phyloP scores from a whole-genome alignment of 768 basidiomycete species.

The Saitozyma podzolica region DNA sequence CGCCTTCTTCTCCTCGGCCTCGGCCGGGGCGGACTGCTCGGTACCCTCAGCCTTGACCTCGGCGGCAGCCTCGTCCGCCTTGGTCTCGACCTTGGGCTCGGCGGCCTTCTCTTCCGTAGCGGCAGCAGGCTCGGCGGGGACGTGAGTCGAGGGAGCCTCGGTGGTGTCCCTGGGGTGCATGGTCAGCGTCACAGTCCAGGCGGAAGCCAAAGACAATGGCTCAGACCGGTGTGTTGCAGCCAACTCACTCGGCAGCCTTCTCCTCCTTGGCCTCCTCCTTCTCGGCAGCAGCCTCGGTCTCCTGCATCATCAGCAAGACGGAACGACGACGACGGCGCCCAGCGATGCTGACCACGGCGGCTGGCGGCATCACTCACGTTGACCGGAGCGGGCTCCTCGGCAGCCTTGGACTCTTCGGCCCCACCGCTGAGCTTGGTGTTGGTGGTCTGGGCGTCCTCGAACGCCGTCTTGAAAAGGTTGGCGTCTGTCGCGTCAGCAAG shows the following conservation, averaged over 20 bases:
- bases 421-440: slow-evolving; percentile 27
- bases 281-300: slow-evolving; percentile 30
- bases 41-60: slow-evolving; percentile 24
- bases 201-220: neutral
- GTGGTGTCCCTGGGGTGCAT: slow-evolving; percentile 15
- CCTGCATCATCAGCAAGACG: slow-evolving; percentile 15
- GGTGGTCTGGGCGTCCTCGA: slow-evolving; percentile 74
- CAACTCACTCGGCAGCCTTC: slow-evolving; percentile 32
- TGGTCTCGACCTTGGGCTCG: slow-evolving; percentile 33
- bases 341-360: neutral
- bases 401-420: slow-evolving; percentile 11
- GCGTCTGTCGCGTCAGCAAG: slow-evolving; percentile 61
- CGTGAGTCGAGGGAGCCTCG: slow-evolving; percentile 38
- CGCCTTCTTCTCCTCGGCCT: slow-evolving; percentile 38
- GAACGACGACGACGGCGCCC: neutral
- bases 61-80: slow-evolving; percentile 21
- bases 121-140: slow-evolving; percentile 28
- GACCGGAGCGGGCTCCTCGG: slow-evolving; percentile 19
- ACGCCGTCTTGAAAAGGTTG: slow-evolving; percentile 79
- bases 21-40: slow-evolving; percentile 30
- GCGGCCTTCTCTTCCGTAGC: slow-evolving; percentile 39
- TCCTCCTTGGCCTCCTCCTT: slow-evolving; percentile 41
- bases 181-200: neutral
- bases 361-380: slow-evolving; percentile 24
- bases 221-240: neutral